Percentiles rank a stretch among this genome's conserved stretches.
These are phyloP conservation scores for Aspergillus pseudonomiae DNA, from an alignment of 2,329 filamentous ascomycete species.

Conservation along the genomic window DNA sequence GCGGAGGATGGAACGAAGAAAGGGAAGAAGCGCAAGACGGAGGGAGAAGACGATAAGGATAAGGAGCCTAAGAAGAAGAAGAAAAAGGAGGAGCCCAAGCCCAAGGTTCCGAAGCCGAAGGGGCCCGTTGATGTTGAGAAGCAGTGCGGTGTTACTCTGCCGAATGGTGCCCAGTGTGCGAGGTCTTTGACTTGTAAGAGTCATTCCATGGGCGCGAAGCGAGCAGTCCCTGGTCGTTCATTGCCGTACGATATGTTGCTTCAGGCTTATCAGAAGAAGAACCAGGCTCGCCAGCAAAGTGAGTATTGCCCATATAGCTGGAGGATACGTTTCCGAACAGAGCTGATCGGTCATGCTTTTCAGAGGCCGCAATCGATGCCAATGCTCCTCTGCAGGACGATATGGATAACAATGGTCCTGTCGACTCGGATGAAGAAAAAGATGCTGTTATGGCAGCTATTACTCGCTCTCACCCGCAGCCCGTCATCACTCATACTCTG, in stretches of 20 bases:
- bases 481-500: constrained; percentile 67
- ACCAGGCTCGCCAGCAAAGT: constrained; percentile 97
- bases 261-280: constrained; percentile 92
- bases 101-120: constrained; percentile 82
- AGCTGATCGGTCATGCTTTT: constrained; percentile 4
- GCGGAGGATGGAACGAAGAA: constrained; percentile 62
- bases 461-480: constrained; percentile 74
- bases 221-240: constrained; percentile 82
- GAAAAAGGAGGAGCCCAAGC: constrained; percentile 90
- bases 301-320: constrained; percentile 44
- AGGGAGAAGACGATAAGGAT: constrained; percentile 67
- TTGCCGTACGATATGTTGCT: constrained; percentile 92
- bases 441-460: constrained; percentile 83
- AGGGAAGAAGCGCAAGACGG: constrained; percentile 78
- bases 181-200: constrained; percentile 91
- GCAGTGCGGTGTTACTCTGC: constrained; percentile 84
- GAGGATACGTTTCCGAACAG: constrained; percentile 3
- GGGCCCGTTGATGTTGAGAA: constrained; percentile 92
- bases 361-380: constrained; percentile 91
- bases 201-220: constrained; percentile 92
- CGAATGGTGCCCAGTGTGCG: constrained; percentile 85
- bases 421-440: constrained; percentile 95
- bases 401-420: constrained; percentile 74
- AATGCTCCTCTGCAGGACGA: constrained; percentile 89
- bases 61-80: constrained; percentile 88